Percentiles rank a stretch among this genome's conserved stretches.
These are phyloP conservation scores for Wickerhamomyces pijperi DNA, from an alignment of 805 yeast species.

Conservation along the genomic window DNA sequence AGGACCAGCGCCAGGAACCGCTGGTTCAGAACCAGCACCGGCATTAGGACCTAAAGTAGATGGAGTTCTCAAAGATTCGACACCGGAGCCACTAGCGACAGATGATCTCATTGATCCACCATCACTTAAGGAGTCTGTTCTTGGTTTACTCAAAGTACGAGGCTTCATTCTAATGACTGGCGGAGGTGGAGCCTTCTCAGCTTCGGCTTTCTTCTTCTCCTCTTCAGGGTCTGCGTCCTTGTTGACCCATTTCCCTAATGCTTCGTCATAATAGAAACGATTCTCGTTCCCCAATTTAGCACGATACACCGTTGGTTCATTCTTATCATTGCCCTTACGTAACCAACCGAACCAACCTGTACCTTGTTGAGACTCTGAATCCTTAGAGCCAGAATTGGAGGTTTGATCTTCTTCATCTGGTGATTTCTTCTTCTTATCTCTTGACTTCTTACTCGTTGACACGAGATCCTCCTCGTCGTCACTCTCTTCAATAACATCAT, in stretches of 20 bases:
- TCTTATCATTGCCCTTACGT: slow-evolving; percentile 34
- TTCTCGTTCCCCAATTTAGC: slow-evolving; percentile 82
- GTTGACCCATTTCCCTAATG: slow-evolving; percentile 80
- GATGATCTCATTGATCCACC: too few species aligned
- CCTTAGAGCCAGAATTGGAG: slow-evolving; percentile 1
- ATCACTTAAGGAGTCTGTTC: slow-evolving; percentile 22
- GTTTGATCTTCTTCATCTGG: slow-evolving; percentile 9
- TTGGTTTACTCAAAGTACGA: slow-evolving; percentile 25
- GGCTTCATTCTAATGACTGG: slow-evolving; percentile 25
- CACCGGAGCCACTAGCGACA: too few species aligned
- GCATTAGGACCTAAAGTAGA: background rate
- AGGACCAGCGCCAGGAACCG: slow-evolving; percentile 1
- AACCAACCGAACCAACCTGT: slow-evolving; percentile 54
- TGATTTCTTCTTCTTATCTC: slow-evolving; percentile 13
- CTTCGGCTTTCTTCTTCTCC: slow-evolving; percentile 52
- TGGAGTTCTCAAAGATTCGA: too few species aligned
- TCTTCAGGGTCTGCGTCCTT: slow-evolving; percentile 57
- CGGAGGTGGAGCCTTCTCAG: slow-evolving; percentile 42
- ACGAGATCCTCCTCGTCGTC: slow-evolving; percentile 24
- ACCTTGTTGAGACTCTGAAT: slow-evolving; percentile 2
- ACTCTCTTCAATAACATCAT: slow-evolving; percentile 31
- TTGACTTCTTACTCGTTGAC: slow-evolving; percentile 12
- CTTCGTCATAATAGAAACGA: slow-evolving; percentile 70
- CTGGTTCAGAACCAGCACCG: slow-evolving; percentile 1
- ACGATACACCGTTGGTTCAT: slow-evolving; percentile 62